These are phyloP conservation scores for Elsinoe batatas DNA, from an alignment of 2,329 filamentous ascomycete species.

Conservation along the genomic window DNA sequence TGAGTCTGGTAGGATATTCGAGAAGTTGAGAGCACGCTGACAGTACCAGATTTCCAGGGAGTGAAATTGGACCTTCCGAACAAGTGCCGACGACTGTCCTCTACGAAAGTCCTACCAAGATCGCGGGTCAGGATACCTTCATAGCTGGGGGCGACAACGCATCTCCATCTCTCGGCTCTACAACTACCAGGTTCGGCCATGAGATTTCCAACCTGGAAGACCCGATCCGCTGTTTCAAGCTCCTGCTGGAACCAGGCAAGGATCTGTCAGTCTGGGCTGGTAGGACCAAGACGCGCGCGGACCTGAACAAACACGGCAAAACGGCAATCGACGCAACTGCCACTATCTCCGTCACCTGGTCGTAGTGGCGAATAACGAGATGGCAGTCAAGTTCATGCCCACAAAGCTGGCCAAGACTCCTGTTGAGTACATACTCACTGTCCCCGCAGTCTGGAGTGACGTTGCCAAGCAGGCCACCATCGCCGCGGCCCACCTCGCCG, in stretches of 20 bases:
- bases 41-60: slow-evolving; percentile 56
- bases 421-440: slow-evolving; percentile 71
- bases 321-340: slow-evolving; percentile 70
- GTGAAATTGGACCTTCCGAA: slow-evolving; percentile 74
- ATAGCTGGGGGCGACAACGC: no score
- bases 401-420: slow-evolving; percentile 44
- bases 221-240: slow-evolving; percentile 70
- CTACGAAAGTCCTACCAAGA: slow-evolving; percentile 31
- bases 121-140: slow-evolving; percentile 34
- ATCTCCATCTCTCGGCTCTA: no score
- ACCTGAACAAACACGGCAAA: slow-evolving; percentile 62
- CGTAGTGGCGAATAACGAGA: slow-evolving; percentile 66
- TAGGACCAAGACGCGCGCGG: slow-evolving; percentile 58
- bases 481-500: slow-evolving; percentile 65
- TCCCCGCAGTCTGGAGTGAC: slow-evolving; percentile 76
- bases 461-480: slow-evolving; percentile 72
- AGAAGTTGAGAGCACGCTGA: background rate
- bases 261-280: slow-evolving; percentile 74
- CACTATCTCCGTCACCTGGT: slow-evolving; percentile 69
- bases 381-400: slow-evolving; percentile 54
- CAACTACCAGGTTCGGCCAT: slow-evolving; percentile 46
- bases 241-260: slow-evolving; percentile 72
- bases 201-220: slow-evolving; percentile 71
- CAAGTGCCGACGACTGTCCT: slow-evolving; percentile 73
- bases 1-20: background rate